Evolutionary conservation across 495 filamentous ascomycete genomes (phyloP).

Genomic region (Bacidia rubella): DNA sequence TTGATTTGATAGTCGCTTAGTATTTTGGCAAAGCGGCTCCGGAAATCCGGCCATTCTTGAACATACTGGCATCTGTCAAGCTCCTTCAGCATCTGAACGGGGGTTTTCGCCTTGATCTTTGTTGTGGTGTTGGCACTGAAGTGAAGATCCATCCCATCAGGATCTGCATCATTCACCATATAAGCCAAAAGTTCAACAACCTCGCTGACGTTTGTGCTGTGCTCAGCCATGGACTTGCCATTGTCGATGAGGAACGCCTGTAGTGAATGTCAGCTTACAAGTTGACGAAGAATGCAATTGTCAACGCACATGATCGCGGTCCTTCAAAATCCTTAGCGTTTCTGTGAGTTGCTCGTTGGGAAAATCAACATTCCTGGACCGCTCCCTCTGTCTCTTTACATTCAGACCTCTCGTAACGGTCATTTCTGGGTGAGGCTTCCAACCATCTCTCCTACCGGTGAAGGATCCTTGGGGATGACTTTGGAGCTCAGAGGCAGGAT

Average conservation of each 20-base stretch:
- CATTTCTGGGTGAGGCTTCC: not conserved
- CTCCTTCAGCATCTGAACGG: not conserved
- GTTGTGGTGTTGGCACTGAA: slow-evolving; percentile 19
- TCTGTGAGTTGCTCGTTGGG: slow-evolving; percentile 2
- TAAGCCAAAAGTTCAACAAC: slow-evolving; percentile 21
- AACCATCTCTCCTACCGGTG: too few relatives aligned
- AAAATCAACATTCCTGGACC: not conserved
- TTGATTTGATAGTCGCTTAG: slow-evolving; percentile 13
- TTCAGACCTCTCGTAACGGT: not conserved
- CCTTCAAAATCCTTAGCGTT: slow-evolving; percentile 14
- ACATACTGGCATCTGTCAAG: not conserved
- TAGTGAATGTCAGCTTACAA: too few relatives aligned
- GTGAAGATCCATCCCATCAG: slow-evolving; percentile 24
- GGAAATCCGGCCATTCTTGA: not conserved
- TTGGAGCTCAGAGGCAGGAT: too few relatives aligned
- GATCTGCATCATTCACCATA: slow-evolving; percentile 23
- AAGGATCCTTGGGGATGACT: too few relatives aligned
- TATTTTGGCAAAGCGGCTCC: not conserved
- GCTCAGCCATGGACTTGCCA: slow-evolving; percentile 20
- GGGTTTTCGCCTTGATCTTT: slow-evolving; percentile 1
- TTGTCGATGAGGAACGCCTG: slow-evolving; percentile 30
- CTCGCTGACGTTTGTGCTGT: slow-evolving; percentile 18
- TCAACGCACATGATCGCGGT: slow-evolving; percentile 15
- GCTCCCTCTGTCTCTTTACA: not conserved
- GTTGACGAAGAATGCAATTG: too few relatives aligned